phyloP scores from a whole-genome alignment of 2,329 filamentous ascomycete genomes.

The Alternaria conjuncta region DNA sequence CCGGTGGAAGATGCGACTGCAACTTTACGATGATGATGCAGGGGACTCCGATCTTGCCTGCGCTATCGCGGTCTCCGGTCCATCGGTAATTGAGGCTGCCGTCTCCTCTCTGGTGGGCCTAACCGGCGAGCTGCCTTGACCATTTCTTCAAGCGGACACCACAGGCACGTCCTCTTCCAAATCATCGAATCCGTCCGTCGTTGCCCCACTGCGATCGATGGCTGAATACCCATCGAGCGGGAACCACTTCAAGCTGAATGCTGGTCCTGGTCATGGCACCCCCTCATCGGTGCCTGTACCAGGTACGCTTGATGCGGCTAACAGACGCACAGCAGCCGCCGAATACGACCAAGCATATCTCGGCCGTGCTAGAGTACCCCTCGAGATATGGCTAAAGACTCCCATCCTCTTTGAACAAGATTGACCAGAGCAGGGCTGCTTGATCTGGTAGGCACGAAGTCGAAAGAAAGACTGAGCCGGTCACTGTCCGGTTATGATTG shows the following conservation, averaged over 20 bases:
- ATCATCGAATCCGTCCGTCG: neutral
- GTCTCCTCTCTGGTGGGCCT: slow-evolving; percentile 14
- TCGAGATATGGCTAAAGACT: neutral
- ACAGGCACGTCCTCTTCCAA: neutral
- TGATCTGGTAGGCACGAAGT: neutral
- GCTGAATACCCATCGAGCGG: neutral
- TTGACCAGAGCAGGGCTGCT: neutral
- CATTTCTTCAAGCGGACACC: neutral
- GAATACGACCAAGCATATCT: neutral
- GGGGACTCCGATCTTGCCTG: neutral
- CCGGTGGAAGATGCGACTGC: slow-evolving; percentile 9
- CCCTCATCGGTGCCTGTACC: neutral
- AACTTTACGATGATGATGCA: slow-evolving; percentile 7
- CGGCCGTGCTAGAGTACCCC: neutral
- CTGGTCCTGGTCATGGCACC: neutral
- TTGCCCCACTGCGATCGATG: neutral
- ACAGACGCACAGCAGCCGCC: neutral
- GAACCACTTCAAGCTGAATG: neutral
- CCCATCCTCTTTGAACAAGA: neutral
- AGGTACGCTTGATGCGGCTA: neutral
- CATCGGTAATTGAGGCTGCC: slow-evolving; percentile 9
- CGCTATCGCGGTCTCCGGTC: slow-evolving; percentile 4
- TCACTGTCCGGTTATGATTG: neutral
- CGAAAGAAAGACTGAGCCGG: neutral
- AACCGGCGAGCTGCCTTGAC: neutral